A percentile compares a stretch with the other conserved stretches of the same genome.
These are phyloP conservation scores for Hanseniaspora sp. DNA, from an alignment of 1,139 yeast species.

Conservation along the genomic window DNA sequence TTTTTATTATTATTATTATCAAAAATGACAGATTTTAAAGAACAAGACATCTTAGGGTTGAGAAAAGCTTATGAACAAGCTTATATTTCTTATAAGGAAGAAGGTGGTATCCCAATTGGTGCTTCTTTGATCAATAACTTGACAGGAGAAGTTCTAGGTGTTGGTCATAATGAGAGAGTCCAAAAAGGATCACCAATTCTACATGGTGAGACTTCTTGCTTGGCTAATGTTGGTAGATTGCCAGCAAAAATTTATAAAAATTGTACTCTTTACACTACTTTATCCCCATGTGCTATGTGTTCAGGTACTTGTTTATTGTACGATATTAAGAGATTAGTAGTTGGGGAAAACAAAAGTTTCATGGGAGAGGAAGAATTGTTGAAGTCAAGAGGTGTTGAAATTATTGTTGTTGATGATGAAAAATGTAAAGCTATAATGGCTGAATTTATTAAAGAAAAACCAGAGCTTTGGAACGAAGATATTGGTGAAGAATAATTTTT, in stretches of 20 bases:
- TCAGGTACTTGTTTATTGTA: conserved; percentile 84
- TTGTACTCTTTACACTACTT: conserved; percentile 77
- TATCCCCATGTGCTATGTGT: conserved; percentile 92
- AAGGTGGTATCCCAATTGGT: conserved; percentile 92
- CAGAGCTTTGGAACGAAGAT: conserved; percentile 80
- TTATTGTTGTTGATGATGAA: conserved; percentile 52
- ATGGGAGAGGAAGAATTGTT: conserved; percentile 69
- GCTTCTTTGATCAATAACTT: conserved; percentile 57
- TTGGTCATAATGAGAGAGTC: conserved; percentile 80
- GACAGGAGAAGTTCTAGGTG: conserved; percentile 71
- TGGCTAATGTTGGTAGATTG: conserved; percentile 83
- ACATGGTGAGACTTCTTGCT: conserved; percentile 83
- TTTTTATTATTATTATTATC: too few relatives aligned
- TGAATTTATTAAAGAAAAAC: conserved; percentile 64
- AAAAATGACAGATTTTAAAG: conserved; percentile 23
- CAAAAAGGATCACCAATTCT: conserved; percentile 71
- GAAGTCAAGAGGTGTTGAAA: conserved; percentile 56
- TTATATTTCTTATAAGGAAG: conserved; percentile 42
- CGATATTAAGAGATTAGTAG: conserved; percentile 72
- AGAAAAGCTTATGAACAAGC: conserved; percentile 68
- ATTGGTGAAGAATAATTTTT: conserved; percentile 44
- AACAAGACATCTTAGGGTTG: conserved; percentile 56
- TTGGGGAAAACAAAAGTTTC: conserved; percentile 78
- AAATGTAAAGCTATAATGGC: conserved; percentile 67
- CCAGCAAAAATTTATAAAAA: conserved; percentile 55